phyloP scores from a whole-genome alignment of 768 basidiomycete genomes.

The Amanita exitialis region DNA sequence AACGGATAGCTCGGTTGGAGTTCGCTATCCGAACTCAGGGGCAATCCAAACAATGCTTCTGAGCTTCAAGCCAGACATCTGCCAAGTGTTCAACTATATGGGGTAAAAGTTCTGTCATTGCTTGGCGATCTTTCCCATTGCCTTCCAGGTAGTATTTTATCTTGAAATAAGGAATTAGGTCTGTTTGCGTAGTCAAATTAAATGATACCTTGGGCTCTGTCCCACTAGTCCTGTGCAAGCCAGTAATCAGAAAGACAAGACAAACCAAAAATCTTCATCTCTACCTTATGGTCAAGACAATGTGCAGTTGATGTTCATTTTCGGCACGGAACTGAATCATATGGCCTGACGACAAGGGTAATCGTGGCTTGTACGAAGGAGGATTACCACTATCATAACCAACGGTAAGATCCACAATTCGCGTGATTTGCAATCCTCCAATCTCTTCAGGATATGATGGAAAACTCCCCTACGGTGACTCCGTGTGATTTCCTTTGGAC shows the following conservation, averaged over 20 bases:
- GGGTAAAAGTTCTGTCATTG: conserved; percentile 39
- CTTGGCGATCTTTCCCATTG: conserved; percentile 38
- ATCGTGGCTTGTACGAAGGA: conserved; percentile 47
- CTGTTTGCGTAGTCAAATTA: no score
- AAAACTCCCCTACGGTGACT: neutral
- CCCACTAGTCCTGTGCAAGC: conserved; percentile 60
- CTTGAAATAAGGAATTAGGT: conserved; percentile 18
- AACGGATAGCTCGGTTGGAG: conserved; percentile 23
- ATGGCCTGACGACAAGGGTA: conserved; percentile 70
- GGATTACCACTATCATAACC: conserved; percentile 72
- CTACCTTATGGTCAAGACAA: conserved; percentile 66
- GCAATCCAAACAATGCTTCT: conserved; percentile 21
- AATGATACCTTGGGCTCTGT: conserved; percentile 78
- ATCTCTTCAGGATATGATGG: conserved; percentile 51
- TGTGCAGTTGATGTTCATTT: conserved; percentile 29
- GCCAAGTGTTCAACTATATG: conserved; percentile 52
- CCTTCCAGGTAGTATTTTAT: conserved; percentile 91
- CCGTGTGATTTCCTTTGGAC: neutral
- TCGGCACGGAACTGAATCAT: conserved; percentile 76
- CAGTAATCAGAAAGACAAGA: neutral
- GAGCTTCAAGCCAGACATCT: conserved; percentile 59
- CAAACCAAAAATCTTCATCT: no score
- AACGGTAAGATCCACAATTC: conserved; percentile 65
- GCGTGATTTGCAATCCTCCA: conserved; percentile 47
- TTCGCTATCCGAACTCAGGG: neutral